These are phyloP conservation scores for Abrus pulchellus DNA, from an alignment of 306 rosid species.

Conservation along the genomic window DNA sequence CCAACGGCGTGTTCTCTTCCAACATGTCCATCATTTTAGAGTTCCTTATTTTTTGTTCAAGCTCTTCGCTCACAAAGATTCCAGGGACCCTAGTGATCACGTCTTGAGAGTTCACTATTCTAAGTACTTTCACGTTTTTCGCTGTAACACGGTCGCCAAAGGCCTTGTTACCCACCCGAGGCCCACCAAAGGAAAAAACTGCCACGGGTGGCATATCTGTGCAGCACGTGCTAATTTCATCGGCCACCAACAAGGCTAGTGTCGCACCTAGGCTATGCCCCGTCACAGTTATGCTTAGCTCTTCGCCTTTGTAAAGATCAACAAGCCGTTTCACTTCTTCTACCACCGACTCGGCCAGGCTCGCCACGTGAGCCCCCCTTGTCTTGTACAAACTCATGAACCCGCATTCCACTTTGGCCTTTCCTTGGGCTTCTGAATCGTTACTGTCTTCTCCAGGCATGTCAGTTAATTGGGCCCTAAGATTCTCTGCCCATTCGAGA, in stretches of 20 bases:
- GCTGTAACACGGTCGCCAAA: constrained; percentile 59
- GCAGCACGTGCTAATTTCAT: constrained; percentile 65
- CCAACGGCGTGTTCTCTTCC: constrained; percentile 63
- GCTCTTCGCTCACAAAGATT: constrained; percentile 58
- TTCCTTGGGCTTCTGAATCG: neutral
- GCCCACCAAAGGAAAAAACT: constrained; percentile 89
- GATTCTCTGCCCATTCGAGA: constrained; percentile 92
- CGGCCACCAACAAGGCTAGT: constrained; percentile 78
- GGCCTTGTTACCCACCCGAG: constrained; percentile 79
- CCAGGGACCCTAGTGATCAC: constrained; percentile 81
- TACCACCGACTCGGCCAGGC: constrained; percentile 75
- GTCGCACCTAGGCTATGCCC: constrained; percentile 96
- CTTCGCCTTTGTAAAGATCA: constrained; percentile 73
- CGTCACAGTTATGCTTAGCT: constrained; percentile 76
- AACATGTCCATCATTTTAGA: constrained; percentile 55
- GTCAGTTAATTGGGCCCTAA: constrained; percentile 70
- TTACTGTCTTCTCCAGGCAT: neutral
- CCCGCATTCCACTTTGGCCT: constrained; percentile 81
- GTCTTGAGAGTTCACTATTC: constrained; percentile 90
- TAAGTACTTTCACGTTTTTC: constrained; percentile 68
- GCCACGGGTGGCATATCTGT: constrained; percentile 71
- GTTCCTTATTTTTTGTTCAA: constrained; percentile 57
- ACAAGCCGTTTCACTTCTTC: constrained; percentile 68
- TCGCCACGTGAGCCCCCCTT: constrained; percentile 71
- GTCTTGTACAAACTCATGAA: constrained; percentile 82